A percentile compares a stretch with the other conserved stretches of the same genome.
Evolutionary conservation across 129 eudicot species (phyloP).

Genomic region (Cynara cardunculus): DNA sequence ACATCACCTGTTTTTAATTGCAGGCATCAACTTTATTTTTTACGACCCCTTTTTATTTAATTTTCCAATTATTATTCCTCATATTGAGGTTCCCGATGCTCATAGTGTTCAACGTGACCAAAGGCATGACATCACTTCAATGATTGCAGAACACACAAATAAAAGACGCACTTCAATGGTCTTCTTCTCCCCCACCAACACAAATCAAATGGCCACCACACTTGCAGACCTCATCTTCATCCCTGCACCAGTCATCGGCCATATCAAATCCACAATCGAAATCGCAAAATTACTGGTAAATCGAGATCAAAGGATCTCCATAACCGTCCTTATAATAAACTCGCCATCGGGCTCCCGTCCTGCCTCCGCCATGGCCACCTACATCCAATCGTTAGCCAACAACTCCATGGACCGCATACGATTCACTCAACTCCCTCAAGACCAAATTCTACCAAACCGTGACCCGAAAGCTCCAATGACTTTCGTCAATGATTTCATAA

Average conservation of each 20-base stretch:
- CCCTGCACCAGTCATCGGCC: slow-evolving; percentile 37
- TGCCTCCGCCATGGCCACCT: slow-evolving; percentile 16
- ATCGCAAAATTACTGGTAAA: slow-evolving; percentile 24
- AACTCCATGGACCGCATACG: neutral
- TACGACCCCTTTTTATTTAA: no score
- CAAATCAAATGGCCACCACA: neutral
- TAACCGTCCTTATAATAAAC: slow-evolving; percentile 28
- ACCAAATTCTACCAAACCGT: slow-evolving; percentile 6
- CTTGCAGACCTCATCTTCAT: slow-evolving; percentile 22
- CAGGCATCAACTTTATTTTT: no score
- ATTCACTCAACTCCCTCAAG: slow-evolving; percentile 20
- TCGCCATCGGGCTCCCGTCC: slow-evolving; percentile 21
- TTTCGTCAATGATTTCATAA: slow-evolving; percentile 24
- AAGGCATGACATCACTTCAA: neutral
- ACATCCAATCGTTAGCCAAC: slow-evolving; percentile 1
- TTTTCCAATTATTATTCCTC: no score
- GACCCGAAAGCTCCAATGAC: slow-evolving; percentile 26
- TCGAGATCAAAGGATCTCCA: slow-evolving; percentile 21
- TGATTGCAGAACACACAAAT: neutral
- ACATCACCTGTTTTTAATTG: no score
- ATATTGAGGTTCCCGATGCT: no score
- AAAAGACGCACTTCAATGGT: neutral
- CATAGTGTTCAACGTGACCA: neutral
- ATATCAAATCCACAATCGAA: slow-evolving; percentile 31
- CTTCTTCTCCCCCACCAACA: no score